Base-by-base conservation (phyloP, 2,329 filamentous ascomycete genomes). In the Cryphonectria parasitica region DNA sequence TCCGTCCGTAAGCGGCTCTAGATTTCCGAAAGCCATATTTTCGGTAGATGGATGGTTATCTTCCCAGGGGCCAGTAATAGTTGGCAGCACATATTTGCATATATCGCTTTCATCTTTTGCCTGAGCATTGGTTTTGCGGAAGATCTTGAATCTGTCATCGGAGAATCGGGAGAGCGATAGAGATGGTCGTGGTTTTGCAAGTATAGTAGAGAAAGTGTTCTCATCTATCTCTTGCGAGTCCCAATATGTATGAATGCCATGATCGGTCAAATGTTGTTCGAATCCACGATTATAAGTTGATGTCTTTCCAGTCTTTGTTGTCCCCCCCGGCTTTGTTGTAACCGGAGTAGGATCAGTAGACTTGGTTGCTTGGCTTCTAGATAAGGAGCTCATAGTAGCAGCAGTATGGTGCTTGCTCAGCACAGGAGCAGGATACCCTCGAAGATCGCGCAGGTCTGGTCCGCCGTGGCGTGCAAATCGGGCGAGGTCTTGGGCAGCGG, bases 131-230 rank as follows among this genome's bases (percentile, higher is more conserved):
- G 69, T 76, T 36, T 72, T 36, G 62, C 69, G 64, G 65, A 83
- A 82, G 10, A 74, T 69, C 49, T 75, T 36, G 61, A 79, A 81
- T 1, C 73, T 74, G 15, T 70, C 67, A 19, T 79, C 72, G 0
- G 78, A 74, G 73, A 82, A 81, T 43, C 73, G 64, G 36, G 80
- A 81, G 54, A 76, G 77, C 36, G 79, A 82, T 71, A 83, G 79
- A 28, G 80, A 82, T 19, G 73, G 65, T 73, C 79, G 75, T 25
- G 56, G 76, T 52, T 69, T 70, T n/a, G 70, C 70, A 25, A 82
- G 64, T 69, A 34, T 34, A 34, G 75, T 77, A 64, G 75, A 66
- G 36, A 72, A 73, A 22, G 80, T 70, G n/a, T 80, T 77, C 10
- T 75, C 68, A 68, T 82, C 80, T 70, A 77, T 79, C 69, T 75